Percentiles rank a stretch among this genome's conserved stretches.
Evolutionary conservation across 805 yeast species (phyloP).

Genomic region (Citeromyces matritensis): DNA sequence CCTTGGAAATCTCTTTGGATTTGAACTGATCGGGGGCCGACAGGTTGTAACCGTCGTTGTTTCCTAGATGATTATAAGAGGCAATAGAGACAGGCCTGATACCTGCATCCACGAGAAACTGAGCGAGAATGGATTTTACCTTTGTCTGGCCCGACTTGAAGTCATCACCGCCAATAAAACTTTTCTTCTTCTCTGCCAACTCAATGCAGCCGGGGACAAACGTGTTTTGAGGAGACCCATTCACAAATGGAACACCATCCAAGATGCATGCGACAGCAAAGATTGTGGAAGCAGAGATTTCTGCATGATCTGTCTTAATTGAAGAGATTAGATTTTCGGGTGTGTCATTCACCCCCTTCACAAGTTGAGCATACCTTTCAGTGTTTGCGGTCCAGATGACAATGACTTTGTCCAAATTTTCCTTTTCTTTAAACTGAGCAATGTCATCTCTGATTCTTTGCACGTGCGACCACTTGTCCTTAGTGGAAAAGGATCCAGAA

Average conservation of each 20-base stretch:
- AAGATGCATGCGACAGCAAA: constrained; percentile 89
- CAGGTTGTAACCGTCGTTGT: constrained; percentile 89
- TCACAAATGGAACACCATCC: constrained; percentile 81
- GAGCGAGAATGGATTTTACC: constrained; percentile 91
- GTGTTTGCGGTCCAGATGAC: constrained; percentile 97
- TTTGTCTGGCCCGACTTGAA: constrained; percentile 96
- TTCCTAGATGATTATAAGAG: constrained; percentile 91
- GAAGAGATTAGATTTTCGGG: constrained; percentile 63
- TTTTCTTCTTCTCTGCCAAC: constrained; percentile 61
- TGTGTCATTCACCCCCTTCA: constrained; percentile 76
- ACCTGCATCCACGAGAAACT: constrained; percentile 93
- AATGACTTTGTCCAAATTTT: constrained; percentile 72
- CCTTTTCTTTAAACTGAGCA: constrained; percentile 53
- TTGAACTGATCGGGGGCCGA: constrained; percentile 87
- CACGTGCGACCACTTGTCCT: constrained; percentile 79
- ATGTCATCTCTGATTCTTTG: constrained; percentile 78
- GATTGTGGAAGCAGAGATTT: constrained; percentile 84
- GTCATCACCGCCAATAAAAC: constrained; percentile 93
- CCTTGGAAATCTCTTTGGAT: constrained; percentile 89
- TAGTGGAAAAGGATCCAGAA: constrained; percentile 31
- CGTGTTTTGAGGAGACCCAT: constrained; percentile 96
- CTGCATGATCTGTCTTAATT: constrained; percentile 66
- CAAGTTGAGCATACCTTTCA: constrained; percentile 74
- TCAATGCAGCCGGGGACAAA: constrained; percentile 92
- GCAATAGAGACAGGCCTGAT: constrained; percentile 90